Evolutionary conservation across 768 basidiomycete species (phyloP), one percentile per base, ranked within the genome.

Genomic region (Phaeotremella skinneri): DNA sequence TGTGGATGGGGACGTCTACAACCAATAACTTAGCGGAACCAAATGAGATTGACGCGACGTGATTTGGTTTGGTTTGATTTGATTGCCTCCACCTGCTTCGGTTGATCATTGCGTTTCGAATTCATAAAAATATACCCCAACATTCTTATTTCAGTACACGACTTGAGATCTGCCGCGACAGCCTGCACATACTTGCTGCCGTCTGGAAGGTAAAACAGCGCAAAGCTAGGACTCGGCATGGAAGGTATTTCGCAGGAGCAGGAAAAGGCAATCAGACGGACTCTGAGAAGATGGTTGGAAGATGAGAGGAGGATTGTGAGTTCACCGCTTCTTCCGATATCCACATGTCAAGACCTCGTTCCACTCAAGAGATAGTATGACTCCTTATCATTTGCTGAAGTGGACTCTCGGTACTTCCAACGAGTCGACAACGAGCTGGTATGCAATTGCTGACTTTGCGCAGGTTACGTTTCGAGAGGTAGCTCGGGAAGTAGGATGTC

Each of bases 391-490:
- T 9, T 2, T 31, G 1, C 30, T 49, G 14, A 37, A 49, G 31
- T 31, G 21, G 20, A 21, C 4, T 11, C 13, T 20, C 52, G 39
- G 29, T 29, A 20, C 21, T 26, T 23, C 23, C 41, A 23, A 31
- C 9, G 9, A 21, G 16, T 32, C 30, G 30, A n/a, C n/a, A n/a
- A n/a, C n/a, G n/a, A n/a, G n/a, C n/a, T n/a, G n/a, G n/a, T n/a
- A n/a, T n/a, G n/a, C n/a, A n/a, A n/a, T n/a, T n/a, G n/a, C n/a
- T n/a, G n/a, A n/a, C n/a, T 31, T 42, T 25, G 14, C 29, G 11
- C 51, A 73, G 71, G 71, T 70, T 27, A 72, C 68, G 1, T 74
- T 61, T 49, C 62, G 73, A 31, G 68, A 74, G 45, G 42, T 74
- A 14, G 55, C 64, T 31, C 31, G 73, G 29, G 73, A 74, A 56